These are phyloP conservation scores for Domatiomyces catenatus DNA, from an alignment of 2,329 filamentous ascomycete species.

Conservation along the genomic window DNA sequence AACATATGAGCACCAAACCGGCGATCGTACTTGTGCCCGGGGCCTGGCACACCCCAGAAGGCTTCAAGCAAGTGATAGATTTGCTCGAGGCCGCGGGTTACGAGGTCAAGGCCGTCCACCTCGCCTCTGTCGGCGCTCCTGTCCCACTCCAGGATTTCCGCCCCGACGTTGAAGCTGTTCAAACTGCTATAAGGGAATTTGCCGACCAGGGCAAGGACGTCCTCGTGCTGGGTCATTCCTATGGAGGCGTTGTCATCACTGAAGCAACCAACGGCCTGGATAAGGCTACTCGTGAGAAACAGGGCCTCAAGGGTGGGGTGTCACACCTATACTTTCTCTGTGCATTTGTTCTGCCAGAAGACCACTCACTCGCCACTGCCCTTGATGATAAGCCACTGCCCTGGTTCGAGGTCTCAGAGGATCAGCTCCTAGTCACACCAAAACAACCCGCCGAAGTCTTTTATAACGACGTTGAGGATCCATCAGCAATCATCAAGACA, in stretches of 20 bases:
- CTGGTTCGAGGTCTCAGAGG: slow-evolving; percentile 9
- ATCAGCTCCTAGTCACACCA: slow-evolving; percentile 4
- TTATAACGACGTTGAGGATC: slow-evolving; percentile 23
- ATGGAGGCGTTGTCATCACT: slow-evolving; percentile 22
- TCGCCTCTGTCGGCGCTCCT: slow-evolving; percentile 19
- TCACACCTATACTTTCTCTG: slow-evolving; percentile 21
- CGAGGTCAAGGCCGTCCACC: slow-evolving; percentile 19
- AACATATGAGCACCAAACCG: slow-evolving; percentile 7
- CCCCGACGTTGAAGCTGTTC: slow-evolving; percentile 24
- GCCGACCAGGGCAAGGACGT: slow-evolving; percentile 20
- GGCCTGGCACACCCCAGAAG: slow-evolving; percentile 24
- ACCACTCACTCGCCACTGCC: slow-evolving; percentile 4
- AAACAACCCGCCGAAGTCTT: slow-evolving; percentile 16
- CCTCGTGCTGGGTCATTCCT: slow-evolving; percentile 22
- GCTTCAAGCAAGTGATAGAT: slow-evolving; percentile 20
- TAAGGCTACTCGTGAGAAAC: slow-evolving; percentile 13
- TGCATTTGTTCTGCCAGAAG: slow-evolving; percentile 24
- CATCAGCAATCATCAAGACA: slow-evolving; percentile 12
- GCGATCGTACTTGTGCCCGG: slow-evolving; percentile 27
- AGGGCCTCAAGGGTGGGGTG: slow-evolving; percentile 20
- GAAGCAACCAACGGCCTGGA: slow-evolving; percentile 20
- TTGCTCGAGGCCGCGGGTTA: slow-evolving; percentile 23
- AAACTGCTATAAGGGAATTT: slow-evolving; percentile 14
- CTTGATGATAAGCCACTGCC: slow-evolving; percentile 4
- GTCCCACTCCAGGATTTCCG: slow-evolving; percentile 23